Percentiles rank a stretch among this genome's conserved stretches.
Conservation (phyloP, 2,329 filamentous ascomycete species). For the Diaporthe ampelina region DNA sequence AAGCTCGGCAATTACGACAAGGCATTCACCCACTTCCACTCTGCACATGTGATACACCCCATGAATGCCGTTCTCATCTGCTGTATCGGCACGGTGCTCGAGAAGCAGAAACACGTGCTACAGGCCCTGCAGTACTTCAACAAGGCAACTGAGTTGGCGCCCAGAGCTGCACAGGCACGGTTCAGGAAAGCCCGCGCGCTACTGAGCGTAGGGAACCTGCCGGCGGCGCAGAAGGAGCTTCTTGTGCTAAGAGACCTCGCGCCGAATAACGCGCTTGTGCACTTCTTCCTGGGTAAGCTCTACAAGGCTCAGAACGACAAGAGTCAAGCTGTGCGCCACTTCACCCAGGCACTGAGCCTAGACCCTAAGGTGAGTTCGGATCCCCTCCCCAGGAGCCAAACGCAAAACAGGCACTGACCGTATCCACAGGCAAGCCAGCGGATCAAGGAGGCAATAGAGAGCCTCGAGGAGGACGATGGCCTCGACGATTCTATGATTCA, state of each 20-base stretch:
- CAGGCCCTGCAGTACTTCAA: constrained; percentile 86
- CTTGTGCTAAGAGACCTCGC: constrained; percentile 91
- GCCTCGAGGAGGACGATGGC: constrained; percentile 83
- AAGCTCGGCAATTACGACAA: constrained; percentile 92
- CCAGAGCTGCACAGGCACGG: constrained; percentile 83
- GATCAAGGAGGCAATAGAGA: constrained; percentile 98
- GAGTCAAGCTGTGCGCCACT: constrained; percentile 88
- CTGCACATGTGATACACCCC: constrained; percentile 90
- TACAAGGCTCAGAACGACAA: constrained; percentile 81
- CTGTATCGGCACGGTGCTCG: constrained; percentile 90
- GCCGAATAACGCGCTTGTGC: constrained; percentile 95
- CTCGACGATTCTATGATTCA: constrained; percentile 76
- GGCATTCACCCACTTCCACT: constrained; percentile 91
- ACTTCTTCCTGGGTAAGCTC: constrained; percentile 91
- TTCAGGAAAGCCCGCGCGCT: constrained; percentile 94
- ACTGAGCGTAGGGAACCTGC: constrained; percentile 79
- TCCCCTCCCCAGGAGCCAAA: neutral
- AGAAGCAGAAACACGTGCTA: constrained; percentile 87
- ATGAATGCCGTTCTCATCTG: constrained; percentile 94
- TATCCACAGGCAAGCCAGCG: constrained; percentile 81
- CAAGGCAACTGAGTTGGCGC: constrained; percentile 85
- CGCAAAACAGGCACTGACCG: neutral
- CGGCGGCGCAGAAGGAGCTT: constrained; percentile 84
- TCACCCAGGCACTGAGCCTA: constrained; percentile 93
- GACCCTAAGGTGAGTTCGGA: constrained; percentile 86